Base-by-base conservation (phyloP, 768 basidiomycete genomes). In the Jaapia argillacea region DNA sequence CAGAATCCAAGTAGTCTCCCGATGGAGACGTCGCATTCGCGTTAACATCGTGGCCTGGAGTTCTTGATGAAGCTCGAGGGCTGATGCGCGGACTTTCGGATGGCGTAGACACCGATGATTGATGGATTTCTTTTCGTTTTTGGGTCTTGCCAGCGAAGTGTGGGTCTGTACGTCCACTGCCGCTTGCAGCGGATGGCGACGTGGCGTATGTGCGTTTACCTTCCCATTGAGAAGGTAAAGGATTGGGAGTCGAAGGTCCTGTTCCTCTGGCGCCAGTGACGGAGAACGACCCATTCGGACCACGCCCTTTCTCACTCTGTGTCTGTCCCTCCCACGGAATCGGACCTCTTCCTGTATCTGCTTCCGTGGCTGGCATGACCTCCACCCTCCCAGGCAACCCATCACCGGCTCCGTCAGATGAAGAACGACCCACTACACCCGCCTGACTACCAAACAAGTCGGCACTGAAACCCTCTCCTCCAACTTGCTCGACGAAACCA, bases 401-500 rank as follows among this genome's bases (percentile, higher is more conserved):
- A n/a, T n/a, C n/a, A n/a, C n/a, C n/a, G n/a, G n/a, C n/a, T n/a
- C n/a, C n/a, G n/a, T n/a, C n/a, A n/a, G n/a, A n/a, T n/a, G n/a
- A n/a, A n/a, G n/a, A n/a, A n/a, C n/a, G n/a, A n/a, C n/a, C n/a
- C n/a, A n/a, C n/a, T n/a, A n/a, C n/a, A n/a, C n/a, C n/a, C n/a
- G n/a, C n/a, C n/a, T n/a, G n/a, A n/a, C n/a, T n/a, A n/a, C n/a
- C n/a, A n/a, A 38, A 38, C 37, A 21, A 21, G 31, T 43, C 24
- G 6, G 42, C 31, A 12, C 26, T 31, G 4, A 4, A 16, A 3
- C 25, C 23, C 25, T n/a, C 26, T 12, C 42, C 42, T 7, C 42
- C 42, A 10, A 43, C 28, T 35, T 43, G 42, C 31, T 43, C 42
- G 13, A 18, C 42, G 18, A 43, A 43, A 20, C 42, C 42, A 20